Conservation (phyloP, 1,139 yeast species). For the Wickerhamiella pararugosa region DNA sequence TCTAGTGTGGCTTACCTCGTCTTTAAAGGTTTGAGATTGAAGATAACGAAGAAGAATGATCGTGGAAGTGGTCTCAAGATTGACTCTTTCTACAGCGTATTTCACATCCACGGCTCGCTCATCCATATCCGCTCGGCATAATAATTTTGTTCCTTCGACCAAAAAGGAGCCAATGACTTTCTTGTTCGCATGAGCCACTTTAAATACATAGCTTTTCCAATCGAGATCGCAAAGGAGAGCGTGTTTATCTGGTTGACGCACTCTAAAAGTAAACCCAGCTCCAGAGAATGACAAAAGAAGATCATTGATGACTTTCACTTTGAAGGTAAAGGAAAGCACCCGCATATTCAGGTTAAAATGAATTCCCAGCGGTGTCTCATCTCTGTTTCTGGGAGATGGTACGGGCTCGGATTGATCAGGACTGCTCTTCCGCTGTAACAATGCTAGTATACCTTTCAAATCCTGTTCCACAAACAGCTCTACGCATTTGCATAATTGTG, state of each 20-base stretch:
- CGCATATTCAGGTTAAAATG: not conserved
- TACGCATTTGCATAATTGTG: conserved; percentile 7
- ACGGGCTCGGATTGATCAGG: not conserved
- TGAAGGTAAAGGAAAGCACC: conserved; percentile 3
- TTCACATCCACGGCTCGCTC: conserved; percentile 4
- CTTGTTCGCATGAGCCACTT: not conserved
- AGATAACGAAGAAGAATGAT: conserved; percentile 1
- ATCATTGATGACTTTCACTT: conserved; percentile 1
- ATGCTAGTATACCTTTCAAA: conserved; percentile 1
- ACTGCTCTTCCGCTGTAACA: not conserved
- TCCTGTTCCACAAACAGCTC: conserved; percentile 10
- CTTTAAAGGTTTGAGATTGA: not conserved
- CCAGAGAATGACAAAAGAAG: conserved; percentile 3
- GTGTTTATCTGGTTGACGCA: conserved; percentile 5
- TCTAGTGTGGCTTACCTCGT: no score
- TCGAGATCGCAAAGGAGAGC: conserved; percentile 3
- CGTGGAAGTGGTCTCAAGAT: conserved; percentile 4
- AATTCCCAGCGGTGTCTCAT: not conserved
- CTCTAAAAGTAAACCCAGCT: not conserved
- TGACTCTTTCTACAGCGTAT: not conserved
- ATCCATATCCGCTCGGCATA: conserved; percentile 1
- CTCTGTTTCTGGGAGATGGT: not conserved
- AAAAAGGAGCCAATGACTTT: conserved; percentile 1
- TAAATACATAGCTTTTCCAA: conserved; percentile 4
- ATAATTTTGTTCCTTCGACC: conserved; percentile 1